Percentiles rank a stretch among this genome's conserved stretches.
Conservation (phyloP, 352 stramenopile genomes). For the Globisporangium apiculatum region DNA sequence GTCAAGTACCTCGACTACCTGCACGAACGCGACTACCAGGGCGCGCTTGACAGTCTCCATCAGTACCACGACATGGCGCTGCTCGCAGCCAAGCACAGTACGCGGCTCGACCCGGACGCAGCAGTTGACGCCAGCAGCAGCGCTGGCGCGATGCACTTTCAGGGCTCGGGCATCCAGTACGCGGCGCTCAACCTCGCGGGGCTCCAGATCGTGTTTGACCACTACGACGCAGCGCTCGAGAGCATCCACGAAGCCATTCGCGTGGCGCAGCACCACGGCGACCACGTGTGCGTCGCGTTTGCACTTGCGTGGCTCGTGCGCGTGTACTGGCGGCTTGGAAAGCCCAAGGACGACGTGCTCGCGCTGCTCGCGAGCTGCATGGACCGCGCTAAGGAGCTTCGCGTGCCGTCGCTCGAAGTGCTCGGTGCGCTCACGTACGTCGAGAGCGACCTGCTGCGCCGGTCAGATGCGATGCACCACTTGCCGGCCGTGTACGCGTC, state of each 20-base stretch:
- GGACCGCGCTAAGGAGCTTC: constrained; percentile 50
- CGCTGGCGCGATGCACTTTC: constrained; percentile 26
- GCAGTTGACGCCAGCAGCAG: not conserved
- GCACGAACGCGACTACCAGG: constrained; percentile 72
- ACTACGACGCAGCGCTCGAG: constrained; percentile 65
- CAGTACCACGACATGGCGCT: constrained; percentile 91
- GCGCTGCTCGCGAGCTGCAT: constrained; percentile 45
- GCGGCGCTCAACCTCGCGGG: constrained; percentile 86
- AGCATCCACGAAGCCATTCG: constrained; percentile 90
- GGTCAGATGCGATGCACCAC: constrained; percentile 15
- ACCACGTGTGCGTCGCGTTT: constrained; percentile 91
- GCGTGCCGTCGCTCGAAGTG: constrained; percentile 41
- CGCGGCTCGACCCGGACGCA: not conserved
- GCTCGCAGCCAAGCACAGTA: constrained; percentile 19
- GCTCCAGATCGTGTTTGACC: constrained; percentile 83
- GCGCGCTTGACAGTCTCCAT: constrained; percentile 87
- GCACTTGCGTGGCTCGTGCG: constrained; percentile 85
- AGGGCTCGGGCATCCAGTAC: constrained; percentile 82
- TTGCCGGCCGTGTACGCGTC: constrained; percentile 27
- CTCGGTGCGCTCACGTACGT: constrained; percentile 37
- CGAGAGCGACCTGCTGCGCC: constrained; percentile 41
- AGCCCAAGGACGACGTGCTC: constrained; percentile 40
- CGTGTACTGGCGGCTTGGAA: constrained; percentile 54
- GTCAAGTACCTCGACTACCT: constrained; percentile 84
- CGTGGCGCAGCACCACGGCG: constrained; percentile 89